Percentiles rank a stretch among this genome's conserved stretches.
Evolutionary conservation across 2,329 filamentous ascomycete genomes (phyloP).

Genomic region (Xylaria sp.): DNA sequence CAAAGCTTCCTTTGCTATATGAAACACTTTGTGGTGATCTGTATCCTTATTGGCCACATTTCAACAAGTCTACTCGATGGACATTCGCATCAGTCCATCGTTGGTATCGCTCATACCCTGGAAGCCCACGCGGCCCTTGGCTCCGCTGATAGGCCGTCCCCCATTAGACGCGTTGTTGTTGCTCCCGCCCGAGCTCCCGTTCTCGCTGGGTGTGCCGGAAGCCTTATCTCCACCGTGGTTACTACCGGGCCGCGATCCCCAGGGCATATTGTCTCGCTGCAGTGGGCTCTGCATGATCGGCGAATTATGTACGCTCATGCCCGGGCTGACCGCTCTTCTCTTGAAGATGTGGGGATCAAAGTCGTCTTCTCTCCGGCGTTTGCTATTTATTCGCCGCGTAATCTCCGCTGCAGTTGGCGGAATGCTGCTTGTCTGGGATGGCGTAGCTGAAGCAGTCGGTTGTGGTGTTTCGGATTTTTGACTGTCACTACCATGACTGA

Average conservation of each 20-base stretch:
- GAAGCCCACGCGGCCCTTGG: conserved; percentile 76
- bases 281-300: conserved; percentile 87
- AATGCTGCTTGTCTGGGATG: conserved; percentile 51
- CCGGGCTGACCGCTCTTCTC: conserved; percentile 88
- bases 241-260: conserved; percentile 77
- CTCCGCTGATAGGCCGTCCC: conserved; percentile 60
- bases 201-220: conserved; percentile 62
- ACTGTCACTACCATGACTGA: conserved; percentile 45
- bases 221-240: conserved; percentile 64
- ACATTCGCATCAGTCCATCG: conserved; percentile 96
- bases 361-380: conserved; percentile 90
- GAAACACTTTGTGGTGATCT: not conserved
- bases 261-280: conserved; percentile 75
- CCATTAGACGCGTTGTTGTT: conserved; percentile 31
- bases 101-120: conserved; percentile 97
- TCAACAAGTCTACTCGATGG: conserved; percentile 75
- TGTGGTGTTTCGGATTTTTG: conserved; percentile 54
- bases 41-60: not conserved
- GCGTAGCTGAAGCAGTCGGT: conserved; percentile 48
- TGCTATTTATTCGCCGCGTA: conserved; percentile 80
- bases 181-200: conserved; percentile 54
- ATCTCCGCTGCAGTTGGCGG: conserved; percentile 77
- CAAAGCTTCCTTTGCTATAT: not conserved
- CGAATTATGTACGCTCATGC: conserved; percentile 90
- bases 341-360: conserved; percentile 91